phyloP scores from a whole-genome alignment of 1,284 basidiomycete genomes.

The Ganoderma lingzhi region DNA sequence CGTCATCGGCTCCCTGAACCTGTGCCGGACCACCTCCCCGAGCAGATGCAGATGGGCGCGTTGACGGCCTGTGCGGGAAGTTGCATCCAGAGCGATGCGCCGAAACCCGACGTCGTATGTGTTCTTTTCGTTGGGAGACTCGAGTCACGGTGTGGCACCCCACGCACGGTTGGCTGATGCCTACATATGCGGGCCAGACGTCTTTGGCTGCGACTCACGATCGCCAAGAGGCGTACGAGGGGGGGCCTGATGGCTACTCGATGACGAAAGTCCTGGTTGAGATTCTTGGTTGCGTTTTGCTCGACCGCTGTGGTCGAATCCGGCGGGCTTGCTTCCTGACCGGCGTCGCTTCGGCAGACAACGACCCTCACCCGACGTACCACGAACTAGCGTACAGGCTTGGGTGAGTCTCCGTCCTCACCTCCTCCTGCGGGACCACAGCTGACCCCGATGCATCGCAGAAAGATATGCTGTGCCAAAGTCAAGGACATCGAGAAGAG shows the following conservation, averaged over 20 bases:
- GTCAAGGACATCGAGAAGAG: conserved; percentile 11
- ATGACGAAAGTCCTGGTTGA: conserved; percentile 25
- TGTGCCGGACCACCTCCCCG: neutral
- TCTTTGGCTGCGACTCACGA: conserved; percentile 23
- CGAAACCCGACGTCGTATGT: neutral
- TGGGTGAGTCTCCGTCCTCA: conserved; percentile 14
- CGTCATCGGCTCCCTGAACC: neutral
- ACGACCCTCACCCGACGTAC: conserved; percentile 18
- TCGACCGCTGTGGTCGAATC: neutral
- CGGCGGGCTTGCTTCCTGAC: neutral
- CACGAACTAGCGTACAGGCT: conserved; percentile 13
- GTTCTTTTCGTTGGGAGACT: neutral
- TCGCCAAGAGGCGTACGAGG: conserved; percentile 18
- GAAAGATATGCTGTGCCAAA: conserved; percentile 5
- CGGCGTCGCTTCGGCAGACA: conserved; percentile 12
- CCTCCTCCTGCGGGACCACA: neutral
- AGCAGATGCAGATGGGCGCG: neutral
- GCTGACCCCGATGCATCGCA: neutral
- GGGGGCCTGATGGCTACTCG: conserved; percentile 9
- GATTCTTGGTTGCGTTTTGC: conserved; percentile 19
- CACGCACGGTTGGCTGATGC: neutral
- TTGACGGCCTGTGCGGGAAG: neutral
- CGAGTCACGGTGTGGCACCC: neutral
- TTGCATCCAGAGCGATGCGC: neutral
- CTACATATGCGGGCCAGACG: neutral